Evolutionary conservation across 805 yeast genomes (phyloP), one percentile per base, ranked within the genome.

Genomic region (Wickerhamiella slavikovae): DNA sequence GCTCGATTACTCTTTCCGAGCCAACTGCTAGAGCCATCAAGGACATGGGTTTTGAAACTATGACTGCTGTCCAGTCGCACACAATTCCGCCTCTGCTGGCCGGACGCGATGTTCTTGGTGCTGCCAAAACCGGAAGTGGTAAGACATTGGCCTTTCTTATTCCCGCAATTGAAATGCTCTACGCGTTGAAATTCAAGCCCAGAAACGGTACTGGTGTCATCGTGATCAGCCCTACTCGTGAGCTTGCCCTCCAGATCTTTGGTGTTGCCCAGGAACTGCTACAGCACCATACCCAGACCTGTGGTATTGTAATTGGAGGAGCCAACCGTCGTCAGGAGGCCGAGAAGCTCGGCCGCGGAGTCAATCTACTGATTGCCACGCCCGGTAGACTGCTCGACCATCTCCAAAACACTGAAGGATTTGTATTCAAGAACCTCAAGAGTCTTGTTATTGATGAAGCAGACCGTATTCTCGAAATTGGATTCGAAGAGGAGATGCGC

Each of bases 101-200:
- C 1, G 98, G 98, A 25, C 69, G 85, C 43, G 99, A 89, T 55
- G 96, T 91, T 14, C 63, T 89, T 31, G 99, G 98, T 41, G 98
- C 98, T n/a, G 99, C 99, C 33, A 85, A 83, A 57, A 89, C 99
- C 3, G 99, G 99, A 31, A 82, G 95, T 1, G 99, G 99, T 50
- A 89, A 89, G 58, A 89, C 99, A 1, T 58, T 91, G 36, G 96
- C 99, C 7, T 89, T 89, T 44, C 60, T 89, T 46, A 66, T 89
- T 35, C 99, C 99, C 10, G 98, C 98, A 19, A 74, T 89, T 39
- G 98, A 89, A 56, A 58, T 82, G 57, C 62, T 89, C 32, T 76
- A 83, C 48, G 71, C 93, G 12, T 64, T 89, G 45, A 80, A 76
- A 50, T 89, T 83, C 61, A 89, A 85, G 55, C 96, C 98, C 32